These are phyloP conservation scores for Testicularia cyperi DNA, from an alignment of 1,284 basidiomycete genomes.

Conservation along the genomic window DNA sequence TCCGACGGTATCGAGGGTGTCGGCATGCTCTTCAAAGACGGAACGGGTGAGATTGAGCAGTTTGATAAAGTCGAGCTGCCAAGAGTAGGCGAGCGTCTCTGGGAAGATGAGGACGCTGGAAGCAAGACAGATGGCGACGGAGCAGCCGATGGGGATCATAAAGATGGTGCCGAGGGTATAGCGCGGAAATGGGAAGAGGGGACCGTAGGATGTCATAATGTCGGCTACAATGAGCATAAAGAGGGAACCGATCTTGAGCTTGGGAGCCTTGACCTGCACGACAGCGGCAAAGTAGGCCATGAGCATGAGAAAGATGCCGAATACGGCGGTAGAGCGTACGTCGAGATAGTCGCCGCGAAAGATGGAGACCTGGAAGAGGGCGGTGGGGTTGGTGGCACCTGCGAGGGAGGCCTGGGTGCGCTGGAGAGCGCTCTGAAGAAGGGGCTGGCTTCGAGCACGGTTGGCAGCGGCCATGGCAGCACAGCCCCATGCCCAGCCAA, in stretches of 20 bases:
- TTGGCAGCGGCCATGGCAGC: conserved; percentile 72
- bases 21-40: conserved; percentile 13
- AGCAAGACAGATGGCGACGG: conserved; percentile 35
- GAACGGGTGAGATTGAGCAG: conserved; percentile 15
- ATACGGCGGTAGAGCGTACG: conserved; percentile 65
- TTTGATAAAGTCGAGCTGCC: conserved; percentile 57
- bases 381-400: conserved; percentile 52
- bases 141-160: conserved; percentile 37
- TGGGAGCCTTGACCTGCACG: conserved; percentile 68
- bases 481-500: conserved; percentile 75
- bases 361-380: conserved; percentile 60
- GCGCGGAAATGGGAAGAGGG: conserved; percentile 69
- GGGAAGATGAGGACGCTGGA: conserved; percentile 71
- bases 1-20: conserved; percentile 10
- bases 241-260: conserved; percentile 67
- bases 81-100: conserved; percentile 69
- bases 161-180: conserved; percentile 66
- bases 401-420: conserved; percentile 60
- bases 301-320: conserved; percentile 72
- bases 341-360: conserved; percentile 74
- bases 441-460: conserved; percentile 65
- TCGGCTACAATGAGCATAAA: conserved; percentile 46
- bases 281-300: conserved; percentile 69
- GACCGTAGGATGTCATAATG: conserved; percentile 60
- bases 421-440: conserved; percentile 65